Evolutionary conservation across 441 rosid species (phyloP).

Genomic region (Pelargonium myrrhifolium): DNA sequence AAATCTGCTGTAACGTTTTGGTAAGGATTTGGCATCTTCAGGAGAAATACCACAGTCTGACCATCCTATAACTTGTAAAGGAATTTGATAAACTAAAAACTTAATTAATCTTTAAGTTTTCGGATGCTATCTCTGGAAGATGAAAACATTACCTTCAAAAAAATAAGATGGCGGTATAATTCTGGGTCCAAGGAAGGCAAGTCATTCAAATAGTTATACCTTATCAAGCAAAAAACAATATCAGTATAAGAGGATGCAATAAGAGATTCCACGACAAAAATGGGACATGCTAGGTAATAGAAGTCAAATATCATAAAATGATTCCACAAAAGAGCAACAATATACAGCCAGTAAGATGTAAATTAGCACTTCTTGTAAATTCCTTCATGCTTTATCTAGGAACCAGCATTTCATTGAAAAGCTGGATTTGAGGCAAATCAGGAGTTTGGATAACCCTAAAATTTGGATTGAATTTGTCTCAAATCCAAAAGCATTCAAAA

Average conservation of each 20-base stretch:
- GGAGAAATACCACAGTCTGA: background rate
- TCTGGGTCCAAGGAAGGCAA: conserved; percentile 98
- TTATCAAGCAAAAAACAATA: conserved; percentile 29
- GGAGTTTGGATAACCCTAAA: too few relatives aligned
- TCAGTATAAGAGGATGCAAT: background rate
- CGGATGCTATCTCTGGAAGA: background rate
- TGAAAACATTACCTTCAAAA: conserved; percentile 62
- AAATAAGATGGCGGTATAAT: conserved; percentile 90
- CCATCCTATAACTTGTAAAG: background rate
- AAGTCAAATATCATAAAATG: background rate
- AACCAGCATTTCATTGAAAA: too few relatives aligned
- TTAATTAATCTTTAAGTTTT: background rate
- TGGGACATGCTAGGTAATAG: background rate
- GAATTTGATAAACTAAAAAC: background rate
- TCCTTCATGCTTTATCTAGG: too few relatives aligned
- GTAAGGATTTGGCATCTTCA: background rate
- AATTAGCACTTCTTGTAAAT: background rate
- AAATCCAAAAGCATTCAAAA: too few relatives aligned
- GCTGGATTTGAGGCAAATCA: too few relatives aligned
- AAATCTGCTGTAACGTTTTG: background rate
- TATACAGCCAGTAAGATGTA: background rate
- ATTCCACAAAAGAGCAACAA: background rate
- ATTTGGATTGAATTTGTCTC: too few relatives aligned
- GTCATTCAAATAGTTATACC: conserved; percentile 91
- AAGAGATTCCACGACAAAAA: background rate